A percentile compares a stretch with the other conserved stretches of the same genome.
These are phyloP conservation scores for Populus euphratica DNA, from an alignment of 345 rosid species.

Conservation along the genomic window DNA sequence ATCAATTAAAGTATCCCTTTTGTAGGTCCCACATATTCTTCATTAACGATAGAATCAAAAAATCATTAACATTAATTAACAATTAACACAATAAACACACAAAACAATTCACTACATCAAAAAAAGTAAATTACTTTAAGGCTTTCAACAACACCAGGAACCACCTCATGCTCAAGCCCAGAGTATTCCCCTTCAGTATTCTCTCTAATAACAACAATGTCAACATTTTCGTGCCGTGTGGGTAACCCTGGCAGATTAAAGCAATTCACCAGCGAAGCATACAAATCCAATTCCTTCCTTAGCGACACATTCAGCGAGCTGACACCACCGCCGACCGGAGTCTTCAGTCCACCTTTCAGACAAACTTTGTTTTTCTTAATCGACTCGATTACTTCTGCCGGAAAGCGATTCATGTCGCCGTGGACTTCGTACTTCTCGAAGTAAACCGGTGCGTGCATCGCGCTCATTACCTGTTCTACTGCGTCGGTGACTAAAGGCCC, in stretches of 20 bases:
- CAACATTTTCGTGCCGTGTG: constrained; percentile 75
- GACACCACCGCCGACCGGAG: constrained; percentile 95
- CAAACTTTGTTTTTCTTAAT: constrained; percentile 86
- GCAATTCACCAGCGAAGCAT: constrained; percentile 83
- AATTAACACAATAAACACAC: background rate
- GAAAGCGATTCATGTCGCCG: constrained; percentile 79
- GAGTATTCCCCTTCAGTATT: constrained; percentile 92
- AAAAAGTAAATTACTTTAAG: constrained; percentile 58
- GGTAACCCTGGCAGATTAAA: constrained; percentile 74
- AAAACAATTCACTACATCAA: background rate
- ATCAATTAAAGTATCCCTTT: background rate
- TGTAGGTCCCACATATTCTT: background rate
- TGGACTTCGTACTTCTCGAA: constrained; percentile 76
- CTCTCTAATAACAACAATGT: constrained; percentile 86
- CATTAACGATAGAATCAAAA: background rate
- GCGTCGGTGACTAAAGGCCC: constrained; percentile 88
- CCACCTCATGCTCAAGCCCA: constrained; percentile 91
- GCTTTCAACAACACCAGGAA: constrained; percentile 92
- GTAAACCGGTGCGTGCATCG: constrained; percentile 89
- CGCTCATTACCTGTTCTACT: constrained; percentile 84
- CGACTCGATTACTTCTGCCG: constrained; percentile 76
- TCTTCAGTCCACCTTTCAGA: constrained; percentile 74
- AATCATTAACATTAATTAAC: too few relatives aligned
- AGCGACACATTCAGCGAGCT: constrained; percentile 77
- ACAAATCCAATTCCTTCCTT: constrained; percentile 83